Evolutionary conservation across 2,329 filamentous ascomycete genomes (phyloP).

Genomic region (Ophiocordyceps camponoti-floridani): DNA sequence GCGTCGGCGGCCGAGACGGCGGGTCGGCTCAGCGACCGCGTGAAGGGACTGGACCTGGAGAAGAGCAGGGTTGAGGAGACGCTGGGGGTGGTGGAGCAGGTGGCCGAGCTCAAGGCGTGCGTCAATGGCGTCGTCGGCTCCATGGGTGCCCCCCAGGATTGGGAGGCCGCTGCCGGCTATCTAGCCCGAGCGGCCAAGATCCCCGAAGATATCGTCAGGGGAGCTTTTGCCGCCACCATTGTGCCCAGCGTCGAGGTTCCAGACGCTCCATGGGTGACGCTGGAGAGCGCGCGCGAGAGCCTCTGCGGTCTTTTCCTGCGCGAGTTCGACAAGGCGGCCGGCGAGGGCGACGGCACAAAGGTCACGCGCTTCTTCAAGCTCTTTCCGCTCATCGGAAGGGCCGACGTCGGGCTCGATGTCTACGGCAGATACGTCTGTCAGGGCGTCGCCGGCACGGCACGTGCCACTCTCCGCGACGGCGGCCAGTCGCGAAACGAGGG

Average conservation of each 20-base stretch:
- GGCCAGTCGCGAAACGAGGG: constrained; percentile 42
- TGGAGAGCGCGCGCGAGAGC: constrained; percentile 75
- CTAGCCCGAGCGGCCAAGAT: constrained; percentile 68
- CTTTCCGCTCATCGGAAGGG: constrained; percentile 80
- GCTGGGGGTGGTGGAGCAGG: constrained; percentile 81
- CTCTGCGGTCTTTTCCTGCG: constrained; percentile 79
- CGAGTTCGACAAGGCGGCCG: constrained; percentile 85
- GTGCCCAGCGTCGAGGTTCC: constrained; percentile 93
- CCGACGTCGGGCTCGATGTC: constrained; percentile 79
- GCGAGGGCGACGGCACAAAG: constrained; percentile 70
- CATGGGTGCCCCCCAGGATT: constrained; percentile 96
- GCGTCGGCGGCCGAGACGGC: constrained; percentile 73
- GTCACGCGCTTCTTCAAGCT: constrained; percentile 97
- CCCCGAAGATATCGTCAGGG: constrained; percentile 61
- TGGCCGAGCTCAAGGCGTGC: constrained; percentile 91
- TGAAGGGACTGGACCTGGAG: constrained; percentile 76
- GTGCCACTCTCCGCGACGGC: constrained; percentile 59
- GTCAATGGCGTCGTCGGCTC: constrained; percentile 85
- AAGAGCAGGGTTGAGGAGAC: constrained; percentile 85
- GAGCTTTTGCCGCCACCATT: constrained; percentile 76
- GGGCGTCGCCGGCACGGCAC: constrained; percentile 72
- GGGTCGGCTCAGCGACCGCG: constrained; percentile 66
- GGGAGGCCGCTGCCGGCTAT: constrained; percentile 90
- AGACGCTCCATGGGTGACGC: constrained; percentile 71
- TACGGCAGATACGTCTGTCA: constrained; percentile 95